phyloP scores from a whole-genome alignment of 2,329 filamentous ascomycete species.

The Alternaria consortialis region DNA sequence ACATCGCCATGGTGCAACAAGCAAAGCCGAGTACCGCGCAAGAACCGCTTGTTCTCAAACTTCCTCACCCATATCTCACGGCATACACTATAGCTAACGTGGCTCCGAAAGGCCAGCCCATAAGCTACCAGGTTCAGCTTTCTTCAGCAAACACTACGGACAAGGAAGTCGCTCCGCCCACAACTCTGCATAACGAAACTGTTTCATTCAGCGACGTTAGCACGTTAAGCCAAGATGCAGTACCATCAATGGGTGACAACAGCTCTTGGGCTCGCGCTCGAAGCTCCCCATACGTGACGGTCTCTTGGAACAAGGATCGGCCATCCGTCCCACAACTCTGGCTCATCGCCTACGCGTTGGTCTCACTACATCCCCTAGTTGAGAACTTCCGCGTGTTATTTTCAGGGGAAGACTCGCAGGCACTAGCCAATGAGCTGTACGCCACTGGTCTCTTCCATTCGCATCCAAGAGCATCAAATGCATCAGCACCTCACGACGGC shows the following conservation, averaged over 20 bases:
- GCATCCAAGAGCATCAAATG: conserved; percentile 52
- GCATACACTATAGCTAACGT: conserved; percentile 42
- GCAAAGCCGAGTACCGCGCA: conserved; percentile 19
- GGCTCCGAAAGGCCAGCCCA: conserved; percentile 30
- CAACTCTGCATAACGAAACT: conserved; percentile 38
- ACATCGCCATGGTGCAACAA: conserved; percentile 31
- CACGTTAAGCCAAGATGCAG: conserved; percentile 33
- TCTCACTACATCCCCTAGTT: conserved; percentile 54
- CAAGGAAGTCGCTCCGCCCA: conserved; percentile 35
- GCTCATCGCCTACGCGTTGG: conserved; percentile 58
- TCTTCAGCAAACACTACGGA: conserved; percentile 28
- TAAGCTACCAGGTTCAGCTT: conserved; percentile 31
- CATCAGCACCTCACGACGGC: conserved; percentile 47
- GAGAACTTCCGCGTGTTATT: conserved; percentile 58
- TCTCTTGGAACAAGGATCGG: conserved; percentile 54
- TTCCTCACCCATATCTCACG: conserved; percentile 52
- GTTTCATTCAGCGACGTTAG: conserved; percentile 43
- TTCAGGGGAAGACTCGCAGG: conserved; percentile 47
- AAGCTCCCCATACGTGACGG: conserved; percentile 53
- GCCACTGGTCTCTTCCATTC: conserved; percentile 55
- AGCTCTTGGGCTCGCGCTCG: conserved; percentile 57
- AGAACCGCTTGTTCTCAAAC: conserved; percentile 43
- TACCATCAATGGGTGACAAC: conserved; percentile 45
- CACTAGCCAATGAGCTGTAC: conserved; percentile 54
- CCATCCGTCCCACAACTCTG: conserved; percentile 59